phyloP scores from a whole-genome alignment of 495 filamentous ascomycete species.

The Penicillium taxi region DNA sequence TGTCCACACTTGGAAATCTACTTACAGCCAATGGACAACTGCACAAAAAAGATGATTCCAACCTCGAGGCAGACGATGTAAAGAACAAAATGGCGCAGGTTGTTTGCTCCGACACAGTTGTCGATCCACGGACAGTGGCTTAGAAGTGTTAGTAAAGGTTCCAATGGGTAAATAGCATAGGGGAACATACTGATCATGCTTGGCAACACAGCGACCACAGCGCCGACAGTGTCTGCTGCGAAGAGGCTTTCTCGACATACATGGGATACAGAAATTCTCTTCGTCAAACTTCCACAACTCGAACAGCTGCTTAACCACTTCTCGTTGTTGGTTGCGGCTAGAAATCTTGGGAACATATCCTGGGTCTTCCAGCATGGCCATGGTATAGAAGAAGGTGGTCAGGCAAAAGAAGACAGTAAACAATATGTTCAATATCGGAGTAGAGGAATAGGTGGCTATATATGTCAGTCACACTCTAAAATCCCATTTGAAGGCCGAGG shows the following conservation, averaged over 20 bases:
- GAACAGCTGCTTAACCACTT: conserved; percentile 76
- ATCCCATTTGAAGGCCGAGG: conserved; percentile 14
- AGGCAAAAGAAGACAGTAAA: conserved; percentile 58
- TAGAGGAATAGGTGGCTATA: conserved; percentile 53
- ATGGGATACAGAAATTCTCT: conserved; percentile 83
- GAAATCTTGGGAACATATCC: conserved; percentile 91
- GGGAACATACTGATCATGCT: conserved; percentile 83
- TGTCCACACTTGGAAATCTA: conserved; percentile 3
- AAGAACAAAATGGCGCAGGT: conserved; percentile 88
- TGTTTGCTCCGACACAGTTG: conserved; percentile 91
- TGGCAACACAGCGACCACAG: conserved; percentile 87
- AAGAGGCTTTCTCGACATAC: conserved; percentile 86
- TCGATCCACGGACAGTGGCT: conserved; percentile 98
- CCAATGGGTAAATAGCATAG: neutral
- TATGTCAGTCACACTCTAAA: conserved; percentile 2
- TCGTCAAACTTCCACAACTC: conserved; percentile 84
- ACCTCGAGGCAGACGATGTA: conserved; percentile 72
- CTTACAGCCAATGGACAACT: conserved; percentile 48
- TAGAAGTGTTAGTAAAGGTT: conserved; percentile 31
- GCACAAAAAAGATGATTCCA: conserved; percentile 59
- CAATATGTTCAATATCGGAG: conserved; percentile 63
- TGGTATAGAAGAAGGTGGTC: conserved; percentile 77
- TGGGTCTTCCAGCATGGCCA: conserved; percentile 79
- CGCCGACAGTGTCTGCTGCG: conserved; percentile 91
- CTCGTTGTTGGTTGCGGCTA: conserved; percentile 79